Percentiles rank a stretch among this genome's conserved stretches.
These are phyloP conservation scores for Biscutella auriculata DNA, from an alignment of 441 rosid genomes.

Conservation along the genomic window DNA sequence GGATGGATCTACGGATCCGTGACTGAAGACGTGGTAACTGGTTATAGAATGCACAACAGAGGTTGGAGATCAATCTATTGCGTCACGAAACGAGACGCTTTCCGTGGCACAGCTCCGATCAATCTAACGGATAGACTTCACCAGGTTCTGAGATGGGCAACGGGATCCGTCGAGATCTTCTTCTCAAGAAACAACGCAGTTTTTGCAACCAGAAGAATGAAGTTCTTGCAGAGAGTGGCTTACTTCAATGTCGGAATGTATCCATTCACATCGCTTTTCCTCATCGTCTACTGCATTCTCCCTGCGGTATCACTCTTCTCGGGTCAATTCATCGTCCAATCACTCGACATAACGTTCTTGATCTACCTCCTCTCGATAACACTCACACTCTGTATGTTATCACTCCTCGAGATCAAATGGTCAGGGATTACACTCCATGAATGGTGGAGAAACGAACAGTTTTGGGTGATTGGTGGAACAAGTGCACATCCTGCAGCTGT, in stretches of 20 bases:
- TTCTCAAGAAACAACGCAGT: constrained; percentile 73
- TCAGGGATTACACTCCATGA: constrained; percentile 74
- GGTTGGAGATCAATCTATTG: constrained; percentile 88
- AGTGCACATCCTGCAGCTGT: constrained; percentile 85
- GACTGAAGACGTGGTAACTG: constrained; percentile 94
- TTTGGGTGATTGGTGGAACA: constrained; percentile 83
- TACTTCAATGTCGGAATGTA: constrained; percentile 80
- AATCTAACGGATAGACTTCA: constrained; percentile 87
- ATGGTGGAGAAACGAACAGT: constrained; percentile 91
- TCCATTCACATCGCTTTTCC: constrained; percentile 78
- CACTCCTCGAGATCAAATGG: constrained; percentile 84
- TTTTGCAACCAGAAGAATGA: constrained; percentile 54
- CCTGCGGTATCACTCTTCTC: constrained; percentile 75
- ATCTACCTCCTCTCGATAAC: constrained; percentile 58
- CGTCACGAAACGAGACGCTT: constrained; percentile 76
- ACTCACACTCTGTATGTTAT: constrained; percentile 33
- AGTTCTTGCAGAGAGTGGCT: constrained; percentile 73
- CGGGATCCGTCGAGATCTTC: constrained; percentile 85
- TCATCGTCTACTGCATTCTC: constrained; percentile 66
- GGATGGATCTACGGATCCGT: constrained; percentile 97
- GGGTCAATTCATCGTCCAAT: constrained; percentile 68
- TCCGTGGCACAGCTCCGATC: constrained; percentile 83
- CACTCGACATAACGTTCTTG: constrained; percentile 50
- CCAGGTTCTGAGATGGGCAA: constrained; percentile 88
- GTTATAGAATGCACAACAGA: constrained; percentile 90